Base-by-base conservation (phyloP, 257 asterid species). In the Solanum chilense region DNA sequence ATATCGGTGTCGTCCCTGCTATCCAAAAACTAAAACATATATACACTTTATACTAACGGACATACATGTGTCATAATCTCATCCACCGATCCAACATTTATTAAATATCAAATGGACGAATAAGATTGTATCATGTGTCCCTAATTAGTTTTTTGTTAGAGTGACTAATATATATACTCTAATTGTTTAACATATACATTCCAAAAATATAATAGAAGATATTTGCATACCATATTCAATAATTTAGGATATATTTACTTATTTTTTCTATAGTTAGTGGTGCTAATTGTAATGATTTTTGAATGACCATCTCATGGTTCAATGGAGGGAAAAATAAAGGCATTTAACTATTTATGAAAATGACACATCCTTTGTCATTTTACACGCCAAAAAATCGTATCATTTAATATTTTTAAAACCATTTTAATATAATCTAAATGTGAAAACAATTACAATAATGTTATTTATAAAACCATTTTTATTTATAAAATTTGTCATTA, bases 241-340 rank as follows among this genome's bases (percentile, higher is more conserved):
- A 37, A 37, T 37, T 37, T 37, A 7, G 1, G 1, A 35, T 35
- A 35, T 35, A 35, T 35, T 35, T 35, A 35, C 5, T 37, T 1
- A 5, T 37, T 37, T 0, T 37, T 37, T 6, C 39, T 37, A 37
- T 7, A 5, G 2, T 37, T 37, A 37, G 88, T 88, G 89, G 92
- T 76, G 88, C 84, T 52, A 18, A 77, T 69, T 84, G 88, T 84
- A 64, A 77, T 78, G 87, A 80, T 81, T 75, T 71, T 88, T 87
- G 83, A 84, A 83, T 84, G 83, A 58, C 86, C 60, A 73, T 49
- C 49, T 45, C 18, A 31, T 85, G 85, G 49, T 76, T 21, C 66
- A 12, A 42, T 37, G 49, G 77, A 35, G n/a, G 73, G 75, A 37
- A 44, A 84, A 85, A 87, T 27, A n/a, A 44, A 25, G 39, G 39